Evolutionary conservation across 225 moss, liverwort and hornwort species (phyloP).

Genomic region (Ulota crispa): DNA sequence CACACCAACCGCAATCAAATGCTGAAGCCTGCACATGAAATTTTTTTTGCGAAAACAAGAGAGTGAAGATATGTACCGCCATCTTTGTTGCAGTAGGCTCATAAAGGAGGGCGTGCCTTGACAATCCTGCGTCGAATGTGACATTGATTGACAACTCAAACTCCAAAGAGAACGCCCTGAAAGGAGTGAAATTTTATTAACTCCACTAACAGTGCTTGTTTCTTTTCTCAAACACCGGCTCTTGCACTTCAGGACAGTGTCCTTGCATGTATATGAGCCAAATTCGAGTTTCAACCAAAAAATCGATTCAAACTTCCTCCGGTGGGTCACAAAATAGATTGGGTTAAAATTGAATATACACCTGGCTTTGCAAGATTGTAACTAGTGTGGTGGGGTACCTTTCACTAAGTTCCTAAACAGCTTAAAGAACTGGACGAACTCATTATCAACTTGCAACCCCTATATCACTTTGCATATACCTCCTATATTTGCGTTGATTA

Average conservation of each 20-base stretch:
- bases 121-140: slow-evolving; percentile 72
- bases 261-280: neutral
- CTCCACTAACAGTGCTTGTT: neutral
- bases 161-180: slow-evolving; percentile 88
- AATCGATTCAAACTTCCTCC: neutral
- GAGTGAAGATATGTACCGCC: slow-evolving; percentile 45
- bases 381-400: neutral
- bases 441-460: neutral
- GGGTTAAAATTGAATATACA: neutral
- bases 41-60: neutral
- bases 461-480: neutral
- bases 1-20: slow-evolving; percentile 5
- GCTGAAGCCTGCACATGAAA: neutral
- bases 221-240: neutral
- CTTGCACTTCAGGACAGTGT: neutral
- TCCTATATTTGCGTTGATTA: neutral
- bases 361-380: neutral
- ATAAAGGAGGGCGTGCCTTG: slow-evolving; percentile 56
- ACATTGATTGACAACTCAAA: slow-evolving; percentile 84
- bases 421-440: neutral
- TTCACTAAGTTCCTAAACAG: neutral
- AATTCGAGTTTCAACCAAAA: neutral
- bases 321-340: neutral
- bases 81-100: slow-evolving; percentile 68
- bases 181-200: neutral